Evolutionary conservation across 352 stramenopile species (phyloP), one percentile per base, ranked within the genome.

Genomic region (Albugo candida): DNA sequence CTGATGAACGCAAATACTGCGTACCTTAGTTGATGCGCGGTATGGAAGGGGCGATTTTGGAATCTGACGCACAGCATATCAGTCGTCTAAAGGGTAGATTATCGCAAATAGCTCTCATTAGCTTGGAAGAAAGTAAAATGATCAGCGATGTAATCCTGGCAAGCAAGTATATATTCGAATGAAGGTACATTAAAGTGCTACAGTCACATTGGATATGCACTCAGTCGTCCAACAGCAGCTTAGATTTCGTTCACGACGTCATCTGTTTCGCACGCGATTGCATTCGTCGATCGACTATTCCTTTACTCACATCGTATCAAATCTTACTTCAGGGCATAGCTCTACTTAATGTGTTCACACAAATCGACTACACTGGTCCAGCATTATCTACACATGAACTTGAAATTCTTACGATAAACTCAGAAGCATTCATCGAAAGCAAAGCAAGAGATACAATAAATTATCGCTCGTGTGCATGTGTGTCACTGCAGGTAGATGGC

Each of bases 311-410:
- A 6, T 59, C 49, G 13, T 84, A 84, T 42, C 58, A 81, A 42
- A 52, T 85, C 11, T 41, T 85, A 11, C 78, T 80, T 45, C 41
- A 70, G 14, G 76, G 63, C 12, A 47, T 81, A 0, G 67, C 72
- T 12, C 70, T 83, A 48, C 67, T 88, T 45, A 67, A 79, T 47
- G 65, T 85, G 54, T 88, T 83, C 47, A 72, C 85, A 36, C 73
- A 88, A 41, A 65, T 72, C 16, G 85, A 88, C 48, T 88, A 88
- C 59, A 85, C 76, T 2, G 76, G 76, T 16, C 76, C 76, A 8
- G 72, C 76, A 13, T 69, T 88, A 3, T 31, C 24, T 31, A 10
- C 24, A 31, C 24, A 31, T 39, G 70, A 84, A 36, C 59, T 61
- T 14, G 53, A 58, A 41, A 48, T 56, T 21, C 49, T 88, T 13